Percentiles rank a stretch among this genome's conserved stretches.
phyloP scores from a whole-genome alignment of 257 asterid species.

The Solanum chilense region DNA sequence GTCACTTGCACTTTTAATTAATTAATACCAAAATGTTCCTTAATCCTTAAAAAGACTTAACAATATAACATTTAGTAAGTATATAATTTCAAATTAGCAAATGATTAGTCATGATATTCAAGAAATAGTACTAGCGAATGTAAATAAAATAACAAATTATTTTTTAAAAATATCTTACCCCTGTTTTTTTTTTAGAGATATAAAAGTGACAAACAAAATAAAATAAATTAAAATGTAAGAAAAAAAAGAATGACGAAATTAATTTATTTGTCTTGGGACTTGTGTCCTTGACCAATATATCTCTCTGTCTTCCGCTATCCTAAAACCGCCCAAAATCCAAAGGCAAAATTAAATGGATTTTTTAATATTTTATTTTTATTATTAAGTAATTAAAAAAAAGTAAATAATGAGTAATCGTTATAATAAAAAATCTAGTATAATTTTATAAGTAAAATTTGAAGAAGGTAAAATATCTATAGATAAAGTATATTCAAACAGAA shows the following conservation, averaged over 20 bases:
- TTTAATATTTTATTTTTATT: no score
- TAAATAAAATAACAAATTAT: no score
- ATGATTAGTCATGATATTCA: background rate
- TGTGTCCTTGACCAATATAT: background rate
- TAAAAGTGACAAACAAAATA: background rate
- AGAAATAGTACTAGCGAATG: background rate
- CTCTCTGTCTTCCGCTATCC: background rate
- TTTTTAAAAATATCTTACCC: background rate
- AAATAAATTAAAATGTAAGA: no score
- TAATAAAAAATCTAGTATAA: no score
- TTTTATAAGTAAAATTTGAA: fast-evolving
- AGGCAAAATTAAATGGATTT: background rate
- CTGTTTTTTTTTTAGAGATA: no score
- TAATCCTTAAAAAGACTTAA: background rate
- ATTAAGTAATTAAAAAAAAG: background rate
- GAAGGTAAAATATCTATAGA: no score
- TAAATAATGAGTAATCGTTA: background rate
- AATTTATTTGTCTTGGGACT: background rate
- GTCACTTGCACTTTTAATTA: background rate
- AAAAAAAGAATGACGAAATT: background rate
- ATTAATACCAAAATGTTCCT: background rate
- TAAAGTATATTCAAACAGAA: background rate
- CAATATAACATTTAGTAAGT: background rate
- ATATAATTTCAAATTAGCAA: background rate
- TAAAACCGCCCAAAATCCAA: background rate